These are phyloP conservation scores for Capniomyces stellatus DNA, from an alignment of 371 early-diverging fungal species.

Conservation along the genomic window DNA sequence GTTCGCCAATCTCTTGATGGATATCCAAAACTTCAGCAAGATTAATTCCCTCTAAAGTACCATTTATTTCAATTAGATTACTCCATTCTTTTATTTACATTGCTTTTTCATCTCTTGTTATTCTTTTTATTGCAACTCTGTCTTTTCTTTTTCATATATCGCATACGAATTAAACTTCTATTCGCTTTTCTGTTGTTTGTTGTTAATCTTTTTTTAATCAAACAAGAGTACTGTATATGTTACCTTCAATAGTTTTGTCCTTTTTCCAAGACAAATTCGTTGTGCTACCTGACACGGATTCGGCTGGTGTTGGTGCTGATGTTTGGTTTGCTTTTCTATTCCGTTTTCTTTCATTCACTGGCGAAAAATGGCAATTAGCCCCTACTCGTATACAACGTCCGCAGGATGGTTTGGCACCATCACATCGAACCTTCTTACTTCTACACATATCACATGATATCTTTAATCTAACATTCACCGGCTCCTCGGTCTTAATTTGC, in stretches of 20 bases:
- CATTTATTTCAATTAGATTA: neutral
- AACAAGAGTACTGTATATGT: too few species aligned
- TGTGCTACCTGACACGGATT: neutral
- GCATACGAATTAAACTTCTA: too few species aligned
- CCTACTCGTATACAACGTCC: slow-evolving; percentile 19
- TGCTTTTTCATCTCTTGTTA: too few species aligned
- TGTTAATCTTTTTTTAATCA: too few species aligned
- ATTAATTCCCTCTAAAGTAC: neutral
- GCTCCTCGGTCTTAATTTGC: too few species aligned
- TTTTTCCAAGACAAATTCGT: too few species aligned
- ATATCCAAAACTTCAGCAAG: slow-evolving; percentile 1
- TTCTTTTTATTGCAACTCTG: too few species aligned
- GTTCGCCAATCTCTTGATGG: neutral
- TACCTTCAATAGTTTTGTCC: too few species aligned
- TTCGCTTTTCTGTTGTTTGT: too few species aligned
- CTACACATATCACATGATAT: slow-evolving; percentile 20
- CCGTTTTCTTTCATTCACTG: neutral
- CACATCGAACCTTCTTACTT: slow-evolving; percentile 22
- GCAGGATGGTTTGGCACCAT: slow-evolving; percentile 20
- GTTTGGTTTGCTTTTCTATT: neutral
- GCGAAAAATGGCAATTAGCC: slow-evolving; percentile 17
- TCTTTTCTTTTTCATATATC: too few species aligned
- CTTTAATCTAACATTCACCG: neutral
- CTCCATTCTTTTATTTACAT: neutral
- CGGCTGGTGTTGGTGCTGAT: neutral